These are phyloP conservation scores for Neurospora sp. DNA, from an alignment of 495 filamentous ascomycete species.

Conservation along the genomic window DNA sequence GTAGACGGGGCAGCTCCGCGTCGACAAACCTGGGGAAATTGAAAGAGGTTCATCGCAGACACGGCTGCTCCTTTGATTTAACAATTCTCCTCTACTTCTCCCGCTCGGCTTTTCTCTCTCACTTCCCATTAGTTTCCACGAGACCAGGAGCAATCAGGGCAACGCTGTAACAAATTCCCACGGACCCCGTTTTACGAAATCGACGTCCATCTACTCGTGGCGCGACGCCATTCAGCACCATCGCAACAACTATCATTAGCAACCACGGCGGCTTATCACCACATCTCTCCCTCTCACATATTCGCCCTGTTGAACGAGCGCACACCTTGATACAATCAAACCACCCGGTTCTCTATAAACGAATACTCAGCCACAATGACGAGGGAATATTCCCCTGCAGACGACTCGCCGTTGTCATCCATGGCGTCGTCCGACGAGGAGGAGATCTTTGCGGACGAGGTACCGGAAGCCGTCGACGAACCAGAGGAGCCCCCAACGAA, in stretches of 20 bases:
- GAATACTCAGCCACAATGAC: constrained; percentile 14
- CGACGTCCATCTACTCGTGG: background rate
- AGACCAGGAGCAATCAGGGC: background rate
- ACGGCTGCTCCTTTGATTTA: background rate
- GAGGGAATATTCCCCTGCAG: constrained; percentile 17
- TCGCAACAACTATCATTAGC: background rate
- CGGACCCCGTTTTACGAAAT: background rate
- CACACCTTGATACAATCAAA: background rate
- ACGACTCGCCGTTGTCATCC: constrained; percentile 31
- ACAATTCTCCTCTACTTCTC: background rate
- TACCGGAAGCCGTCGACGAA: constrained; percentile 24
- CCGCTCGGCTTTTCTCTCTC: background rate
- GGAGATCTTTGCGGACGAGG: constrained; percentile 36
- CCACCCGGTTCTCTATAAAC: background rate
- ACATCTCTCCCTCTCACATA: background rate
- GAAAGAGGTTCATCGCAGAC: background rate
- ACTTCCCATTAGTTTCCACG: background rate
- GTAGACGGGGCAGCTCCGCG: background rate
- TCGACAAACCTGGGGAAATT: background rate
- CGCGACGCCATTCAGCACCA: background rate
- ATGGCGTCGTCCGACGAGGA: constrained; percentile 37
- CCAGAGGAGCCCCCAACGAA: constrained; percentile 35
- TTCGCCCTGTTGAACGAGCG: background rate
- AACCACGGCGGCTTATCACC: background rate
- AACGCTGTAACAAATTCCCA: background rate